Evolutionary conservation across 495 filamentous ascomycete genomes (phyloP).

Genomic region (Zalerion maritima): DNA sequence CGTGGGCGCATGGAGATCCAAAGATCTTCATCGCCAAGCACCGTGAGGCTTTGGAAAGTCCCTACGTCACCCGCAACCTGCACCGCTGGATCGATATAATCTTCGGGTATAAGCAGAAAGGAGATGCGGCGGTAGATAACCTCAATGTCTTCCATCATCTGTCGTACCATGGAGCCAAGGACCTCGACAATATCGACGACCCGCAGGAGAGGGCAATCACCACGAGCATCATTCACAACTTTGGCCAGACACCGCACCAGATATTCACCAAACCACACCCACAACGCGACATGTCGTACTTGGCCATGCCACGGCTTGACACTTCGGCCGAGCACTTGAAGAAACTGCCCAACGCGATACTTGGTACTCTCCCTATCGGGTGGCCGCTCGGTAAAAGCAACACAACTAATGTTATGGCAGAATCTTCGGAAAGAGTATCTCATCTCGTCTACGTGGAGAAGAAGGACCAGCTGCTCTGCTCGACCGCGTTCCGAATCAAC

Average conservation of each 20-base stretch:
- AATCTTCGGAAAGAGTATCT: conserved; percentile 65
- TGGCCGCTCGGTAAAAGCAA: conserved; percentile 5
- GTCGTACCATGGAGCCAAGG: conserved; percentile 84
- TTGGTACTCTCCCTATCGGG: no score
- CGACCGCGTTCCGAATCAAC: conserved; percentile 69
- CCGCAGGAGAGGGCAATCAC: conserved; percentile 69
- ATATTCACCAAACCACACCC: conserved; percentile 75
- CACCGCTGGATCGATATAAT: conserved; percentile 95
- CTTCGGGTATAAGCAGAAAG: conserved; percentile 89
- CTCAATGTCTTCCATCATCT: conserved; percentile 93
- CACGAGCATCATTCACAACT: conserved; percentile 95
- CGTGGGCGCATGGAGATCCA: conserved; percentile 94
- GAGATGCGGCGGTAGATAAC: conserved; percentile 80
- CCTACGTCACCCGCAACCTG: conserved; percentile 77
- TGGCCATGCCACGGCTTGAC: conserved; percentile 54
- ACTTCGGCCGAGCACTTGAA: conserved; percentile 62
- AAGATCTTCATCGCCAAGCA: conserved; percentile 93
- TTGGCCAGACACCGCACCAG: conserved; percentile 93
- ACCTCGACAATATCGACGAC: conserved; percentile 84
- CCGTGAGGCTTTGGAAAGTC: conserved; percentile 84
- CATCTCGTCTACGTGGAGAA: conserved; percentile 66
- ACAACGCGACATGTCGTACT: conserved; percentile 49
- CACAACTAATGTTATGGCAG: conserved; percentile 20
- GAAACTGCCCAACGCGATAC: conserved; percentile 64
- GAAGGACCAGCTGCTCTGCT: conserved; percentile 69